Percentiles rank a stretch among this genome's conserved stretches.
Evolutionary conservation across 2,329 filamentous ascomycete genomes (phyloP).

Genomic region (Graphilbum ipis-grandicollis): DNA sequence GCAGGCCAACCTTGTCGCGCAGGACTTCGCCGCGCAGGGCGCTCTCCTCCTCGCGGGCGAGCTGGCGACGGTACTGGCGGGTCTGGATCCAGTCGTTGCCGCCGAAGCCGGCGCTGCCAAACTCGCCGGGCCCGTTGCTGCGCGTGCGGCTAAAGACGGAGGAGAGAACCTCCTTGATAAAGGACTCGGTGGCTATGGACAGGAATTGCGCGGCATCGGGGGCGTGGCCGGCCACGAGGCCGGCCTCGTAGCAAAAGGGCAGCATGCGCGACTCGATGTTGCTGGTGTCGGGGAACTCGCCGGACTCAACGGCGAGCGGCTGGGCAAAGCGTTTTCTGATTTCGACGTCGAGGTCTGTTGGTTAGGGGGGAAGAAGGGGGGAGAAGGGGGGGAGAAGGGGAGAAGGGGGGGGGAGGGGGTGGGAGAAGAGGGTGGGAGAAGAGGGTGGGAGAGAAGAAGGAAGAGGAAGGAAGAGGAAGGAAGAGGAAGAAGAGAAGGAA

Average conservation of each 20-base stretch:
- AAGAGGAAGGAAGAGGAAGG: neutral
- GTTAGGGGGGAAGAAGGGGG: neutral
- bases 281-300: conserved; percentile 50
- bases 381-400: neutral
- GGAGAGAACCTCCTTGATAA: conserved; percentile 48
- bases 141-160: conserved; percentile 46
- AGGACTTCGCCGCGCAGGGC: conserved; percentile 56
- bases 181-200: conserved; percentile 47
- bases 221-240: conserved; percentile 40
- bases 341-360: conserved; percentile 45
- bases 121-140: conserved; percentile 46
- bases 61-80: conserved; percentile 55
- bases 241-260: conserved; percentile 50
- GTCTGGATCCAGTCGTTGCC: conserved; percentile 62
- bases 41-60: conserved; percentile 59
- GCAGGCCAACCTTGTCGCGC: conserved; percentile 56
- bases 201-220: conserved; percentile 45
- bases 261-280: conserved; percentile 48
- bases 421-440: neutral
- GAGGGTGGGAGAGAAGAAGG: neutral
- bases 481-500: neutral
- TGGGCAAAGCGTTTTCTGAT: conserved; percentile 48
- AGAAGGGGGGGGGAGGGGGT: neutral
- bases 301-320: conserved; percentile 48
- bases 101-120: conserved; percentile 43